These are phyloP conservation scores for Aureobasidium pullulans DNA, from an alignment of 2,329 filamentous ascomycete genomes.

Conservation along the genomic window DNA sequence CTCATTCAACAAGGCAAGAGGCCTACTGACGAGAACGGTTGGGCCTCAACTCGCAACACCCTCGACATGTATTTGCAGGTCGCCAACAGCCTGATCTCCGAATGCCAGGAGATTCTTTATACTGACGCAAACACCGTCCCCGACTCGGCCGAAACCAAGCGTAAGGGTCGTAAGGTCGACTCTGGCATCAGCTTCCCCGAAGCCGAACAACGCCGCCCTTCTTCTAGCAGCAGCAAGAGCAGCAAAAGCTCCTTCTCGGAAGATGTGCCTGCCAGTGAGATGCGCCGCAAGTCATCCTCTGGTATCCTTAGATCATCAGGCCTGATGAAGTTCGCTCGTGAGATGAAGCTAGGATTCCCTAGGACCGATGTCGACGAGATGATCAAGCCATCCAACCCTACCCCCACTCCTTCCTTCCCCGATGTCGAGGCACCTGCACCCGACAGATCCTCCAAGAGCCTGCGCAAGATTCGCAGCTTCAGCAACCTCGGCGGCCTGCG, in stretches of 20 bases:
- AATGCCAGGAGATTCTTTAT: slow-evolving; percentile 46
- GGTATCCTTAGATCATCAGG: slow-evolving; percentile 35
- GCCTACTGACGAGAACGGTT: slow-evolving; percentile 47
- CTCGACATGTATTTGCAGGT: slow-evolving; percentile 52
- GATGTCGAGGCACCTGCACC: not conserved
- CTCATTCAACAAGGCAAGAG: slow-evolving; percentile 48
- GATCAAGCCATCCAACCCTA: slow-evolving; percentile 20
- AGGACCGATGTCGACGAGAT: slow-evolving; percentile 45
- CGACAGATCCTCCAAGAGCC: slow-evolving; percentile 17
- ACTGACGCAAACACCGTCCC: slow-evolving; percentile 31
- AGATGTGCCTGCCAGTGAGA: slow-evolving; percentile 19
- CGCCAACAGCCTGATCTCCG: slow-evolving; percentile 55
- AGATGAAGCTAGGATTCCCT: slow-evolving; percentile 51
- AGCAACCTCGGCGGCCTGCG: slow-evolving; percentile 26
- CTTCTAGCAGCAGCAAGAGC: slow-evolving; percentile 25
- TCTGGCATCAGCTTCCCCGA: slow-evolving; percentile 54
- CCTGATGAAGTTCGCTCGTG: slow-evolving; percentile 54
- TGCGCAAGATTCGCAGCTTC: slow-evolving; percentile 32
- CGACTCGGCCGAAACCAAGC: slow-evolving; percentile 23
- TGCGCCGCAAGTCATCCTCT: slow-evolving; percentile 17
- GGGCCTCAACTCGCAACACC: slow-evolving; percentile 41
- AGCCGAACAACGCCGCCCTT: slow-evolving; percentile 28
- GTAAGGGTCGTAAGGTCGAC: slow-evolving; percentile 51
- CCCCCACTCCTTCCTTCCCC: not conserved
- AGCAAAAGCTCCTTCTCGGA: slow-evolving; percentile 19